Conservation (phyloP, 345 rosid species). For the Bruguiera gymnorhiza region DNA sequence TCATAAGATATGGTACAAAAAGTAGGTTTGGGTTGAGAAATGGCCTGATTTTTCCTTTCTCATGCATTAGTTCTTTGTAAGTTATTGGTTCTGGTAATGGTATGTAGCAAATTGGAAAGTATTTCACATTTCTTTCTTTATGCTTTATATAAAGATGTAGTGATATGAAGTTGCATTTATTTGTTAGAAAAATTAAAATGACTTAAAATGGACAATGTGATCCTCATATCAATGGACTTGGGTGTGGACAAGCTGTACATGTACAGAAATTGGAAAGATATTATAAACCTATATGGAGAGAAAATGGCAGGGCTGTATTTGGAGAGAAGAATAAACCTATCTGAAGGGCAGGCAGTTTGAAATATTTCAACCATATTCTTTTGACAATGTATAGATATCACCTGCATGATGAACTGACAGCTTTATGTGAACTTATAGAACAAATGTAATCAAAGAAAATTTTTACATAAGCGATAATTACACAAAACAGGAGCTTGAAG, state of each 20-base stretch:
- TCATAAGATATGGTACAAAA: slow-evolving; percentile 6
- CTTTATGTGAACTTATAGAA: slow-evolving; percentile 15
- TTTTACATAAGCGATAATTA: slow-evolving; percentile 11
- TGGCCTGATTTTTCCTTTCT: slow-evolving; percentile 40
- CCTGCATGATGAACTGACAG: background rate
- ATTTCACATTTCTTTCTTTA: no score
- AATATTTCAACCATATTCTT: slow-evolving; percentile 1
- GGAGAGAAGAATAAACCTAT: no score
- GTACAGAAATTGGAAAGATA: no score
- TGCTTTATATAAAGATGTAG: no score
- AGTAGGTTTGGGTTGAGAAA: slow-evolving; percentile 28
- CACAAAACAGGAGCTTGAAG: slow-evolving; percentile 1
- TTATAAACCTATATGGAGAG: no score
- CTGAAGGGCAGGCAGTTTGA: background rate
- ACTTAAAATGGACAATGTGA: background rate
- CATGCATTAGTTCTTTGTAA: slow-evolving; percentile 9
- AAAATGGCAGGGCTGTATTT: no score
- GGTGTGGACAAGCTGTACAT: no score
- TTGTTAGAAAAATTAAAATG: no score
- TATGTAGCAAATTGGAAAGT: background rate
- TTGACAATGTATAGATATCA: background rate
- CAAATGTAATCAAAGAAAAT: slow-evolving; percentile 9
- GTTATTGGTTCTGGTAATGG: background rate
- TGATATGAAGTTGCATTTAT: no score
- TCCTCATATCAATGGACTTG: background rate